Conservation (phyloP, 176 grass and related monocot species). For the Bolboschoenus planiculmis region DNA sequence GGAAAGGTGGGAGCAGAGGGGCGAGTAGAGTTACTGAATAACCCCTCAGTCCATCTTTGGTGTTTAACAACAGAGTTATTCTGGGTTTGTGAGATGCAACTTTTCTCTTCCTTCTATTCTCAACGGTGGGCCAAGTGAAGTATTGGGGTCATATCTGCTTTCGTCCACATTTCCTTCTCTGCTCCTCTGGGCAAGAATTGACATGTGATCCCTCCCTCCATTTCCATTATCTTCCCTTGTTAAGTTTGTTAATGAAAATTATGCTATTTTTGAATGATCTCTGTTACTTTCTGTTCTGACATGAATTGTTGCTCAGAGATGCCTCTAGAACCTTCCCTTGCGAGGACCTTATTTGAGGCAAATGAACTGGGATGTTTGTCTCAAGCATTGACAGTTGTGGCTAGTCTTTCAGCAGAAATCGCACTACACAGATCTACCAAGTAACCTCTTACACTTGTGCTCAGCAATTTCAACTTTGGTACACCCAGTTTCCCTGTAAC, state of each 20-base stretch:
- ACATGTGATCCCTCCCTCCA: neutral
- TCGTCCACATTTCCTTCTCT: neutral
- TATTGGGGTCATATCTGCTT: neutral
- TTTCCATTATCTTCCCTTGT: neutral
- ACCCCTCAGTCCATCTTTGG: neutral
- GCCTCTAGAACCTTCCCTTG: constrained; percentile 87
- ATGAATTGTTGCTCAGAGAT: constrained; percentile 47
- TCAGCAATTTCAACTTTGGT: neutral
- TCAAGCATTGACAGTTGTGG: constrained; percentile 85
- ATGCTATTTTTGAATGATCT: neutral
- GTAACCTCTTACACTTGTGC: constrained; percentile 21
- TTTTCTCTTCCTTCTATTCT: neutral
- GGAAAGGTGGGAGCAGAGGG: neutral
- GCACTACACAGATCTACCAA: constrained; percentile 50
- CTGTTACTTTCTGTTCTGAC: neutral
- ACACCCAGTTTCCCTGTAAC: neutral
- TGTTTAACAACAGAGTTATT: neutral
- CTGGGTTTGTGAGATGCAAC: neutral
- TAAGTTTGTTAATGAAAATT: neutral
- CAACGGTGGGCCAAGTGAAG: neutral
- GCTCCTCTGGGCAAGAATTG: neutral
- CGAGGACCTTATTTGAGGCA: constrained; percentile 88
- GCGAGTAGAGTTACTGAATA: neutral
- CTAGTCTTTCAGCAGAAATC: constrained; percentile 87
- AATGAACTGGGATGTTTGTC: constrained; percentile 80